Percentiles rank a stretch among this genome's conserved stretches.
These are phyloP conservation scores for Solanum aculeatissimum DNA, from an alignment of 305 asterid species.

Conservation along the genomic window DNA sequence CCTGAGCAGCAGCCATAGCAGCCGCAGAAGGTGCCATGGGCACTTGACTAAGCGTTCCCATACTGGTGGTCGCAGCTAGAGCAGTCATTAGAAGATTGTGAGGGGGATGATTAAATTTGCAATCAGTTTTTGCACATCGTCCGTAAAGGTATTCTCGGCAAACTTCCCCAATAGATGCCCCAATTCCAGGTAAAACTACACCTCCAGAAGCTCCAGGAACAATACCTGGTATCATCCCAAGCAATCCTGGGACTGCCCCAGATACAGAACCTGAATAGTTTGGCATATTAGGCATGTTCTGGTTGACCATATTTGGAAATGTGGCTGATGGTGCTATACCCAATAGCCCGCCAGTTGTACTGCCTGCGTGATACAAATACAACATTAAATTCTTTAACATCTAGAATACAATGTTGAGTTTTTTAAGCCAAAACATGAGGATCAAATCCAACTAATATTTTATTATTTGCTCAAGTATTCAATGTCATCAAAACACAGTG, in stretches of 20 bases:
- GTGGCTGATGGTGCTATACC: slow-evolving; percentile 65
- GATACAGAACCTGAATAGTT: slow-evolving; percentile 89
- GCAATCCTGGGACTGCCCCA: slow-evolving; percentile 90
- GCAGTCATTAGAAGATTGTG: slow-evolving; percentile 82
- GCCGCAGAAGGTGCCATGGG: slow-evolving; percentile 99
- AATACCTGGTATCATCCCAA: slow-evolving; percentile 93
- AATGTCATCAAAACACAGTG: neutral
- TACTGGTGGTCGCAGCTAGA: slow-evolving; percentile 61
- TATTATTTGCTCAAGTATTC: neutral
- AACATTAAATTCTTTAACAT: slow-evolving; percentile 1
- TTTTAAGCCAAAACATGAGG: neutral
- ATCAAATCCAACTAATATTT: neutral
- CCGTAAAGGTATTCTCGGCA: slow-evolving; percentile 90
- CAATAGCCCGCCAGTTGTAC: slow-evolving; percentile 74
- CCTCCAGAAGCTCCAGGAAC: slow-evolving; percentile 90
- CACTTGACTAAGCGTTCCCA: slow-evolving; percentile 79
- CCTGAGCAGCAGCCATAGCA: slow-evolving; percentile 99
- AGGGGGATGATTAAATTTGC: slow-evolving; percentile 85
- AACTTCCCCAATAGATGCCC: slow-evolving; percentile 84
- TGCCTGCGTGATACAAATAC: slow-evolving; percentile 38
- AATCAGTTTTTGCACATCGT: slow-evolving; percentile 64
- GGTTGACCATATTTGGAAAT: slow-evolving; percentile 74
- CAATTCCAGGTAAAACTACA: slow-evolving; percentile 87
- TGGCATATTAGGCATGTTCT: slow-evolving; percentile 99
- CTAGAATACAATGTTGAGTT: neutral